Evolutionary conservation across 2,329 filamentous ascomycete species (phyloP).

Genomic region (Geosmithia morbida): DNA sequence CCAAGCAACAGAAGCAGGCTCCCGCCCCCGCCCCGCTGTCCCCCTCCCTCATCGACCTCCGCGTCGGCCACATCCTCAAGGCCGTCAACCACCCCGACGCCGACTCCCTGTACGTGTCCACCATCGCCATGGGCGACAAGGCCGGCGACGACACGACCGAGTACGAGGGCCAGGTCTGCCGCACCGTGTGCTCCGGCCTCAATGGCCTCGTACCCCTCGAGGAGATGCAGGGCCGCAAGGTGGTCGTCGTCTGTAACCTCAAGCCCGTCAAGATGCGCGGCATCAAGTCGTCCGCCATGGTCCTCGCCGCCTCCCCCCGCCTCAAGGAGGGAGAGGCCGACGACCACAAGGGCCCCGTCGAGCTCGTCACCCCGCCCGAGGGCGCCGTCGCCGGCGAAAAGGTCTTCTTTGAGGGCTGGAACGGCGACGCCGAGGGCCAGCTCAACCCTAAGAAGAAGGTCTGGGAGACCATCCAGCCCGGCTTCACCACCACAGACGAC

Average conservation of each 20-base stretch:
- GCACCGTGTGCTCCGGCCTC: slow-evolving; percentile 92
- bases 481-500: slow-evolving; percentile 75
- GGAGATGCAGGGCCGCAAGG: slow-evolving; percentile 94
- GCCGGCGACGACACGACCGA: slow-evolving; percentile 81
- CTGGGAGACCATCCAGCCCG: slow-evolving; percentile 93
- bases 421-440: slow-evolving; percentile 81
- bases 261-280: slow-evolving; percentile 99
- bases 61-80: slow-evolving; percentile 95
- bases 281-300: slow-evolving; percentile 68
- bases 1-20: slow-evolving; percentile 56
- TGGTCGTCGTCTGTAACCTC: slow-evolving; percentile 91
- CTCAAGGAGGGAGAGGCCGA: slow-evolving; percentile 69
- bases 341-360: slow-evolving; percentile 79
- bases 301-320: slow-evolving; percentile 82
- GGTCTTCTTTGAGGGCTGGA: slow-evolving; percentile 89
- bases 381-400: slow-evolving; percentile 71
- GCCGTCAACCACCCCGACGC: slow-evolving; percentile 92
- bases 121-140: slow-evolving; percentile 84
- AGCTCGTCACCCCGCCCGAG: slow-evolving; percentile 74
- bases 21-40: slow-evolving; percentile 63
- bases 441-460: slow-evolving; percentile 99
- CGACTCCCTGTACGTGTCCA: slow-evolving; percentile 89
- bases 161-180: slow-evolving; percentile 80
- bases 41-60: slow-evolving; percentile 80
- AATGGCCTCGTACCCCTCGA: slow-evolving; percentile 86